phyloP scores from a whole-genome alignment of 1,284 basidiomycete genomes.

The Phenoliferia sp. region DNA sequence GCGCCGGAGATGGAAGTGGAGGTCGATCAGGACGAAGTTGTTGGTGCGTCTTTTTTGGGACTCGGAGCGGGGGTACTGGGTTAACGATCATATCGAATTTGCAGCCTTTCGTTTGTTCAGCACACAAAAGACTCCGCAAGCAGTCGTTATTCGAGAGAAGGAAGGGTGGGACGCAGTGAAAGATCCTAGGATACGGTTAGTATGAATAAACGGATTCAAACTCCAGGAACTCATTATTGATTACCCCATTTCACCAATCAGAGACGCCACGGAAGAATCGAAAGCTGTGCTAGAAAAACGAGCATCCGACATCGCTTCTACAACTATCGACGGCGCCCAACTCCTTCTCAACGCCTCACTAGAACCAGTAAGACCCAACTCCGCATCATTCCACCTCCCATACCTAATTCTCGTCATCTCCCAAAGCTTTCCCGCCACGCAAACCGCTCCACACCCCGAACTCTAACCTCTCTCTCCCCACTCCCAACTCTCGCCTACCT shows the following conservation, averaged over 20 bases:
- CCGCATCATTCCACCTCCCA: not conserved
- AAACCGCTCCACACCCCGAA: not conserved
- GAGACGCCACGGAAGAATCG: slow-evolving; percentile 16
- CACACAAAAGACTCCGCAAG: slow-evolving; percentile 9
- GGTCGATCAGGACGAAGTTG: not conserved
- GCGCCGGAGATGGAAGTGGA: not conserved
- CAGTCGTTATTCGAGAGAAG: slow-evolving; percentile 15
- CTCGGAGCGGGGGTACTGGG: not conserved
- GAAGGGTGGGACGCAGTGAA: slow-evolving; percentile 1
- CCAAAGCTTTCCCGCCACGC: not conserved
- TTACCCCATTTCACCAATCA: not conserved
- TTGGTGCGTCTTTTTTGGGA: not conserved
- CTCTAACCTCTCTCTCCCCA: not conserved
- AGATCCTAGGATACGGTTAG: slow-evolving; percentile 22
- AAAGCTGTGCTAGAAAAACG: not conserved
- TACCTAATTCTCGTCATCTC: not conserved
- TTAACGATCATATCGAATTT: not conserved
- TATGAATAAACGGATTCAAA: not conserved
- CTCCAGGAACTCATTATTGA: not conserved
- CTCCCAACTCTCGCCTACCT: slow-evolving; percentile 17
- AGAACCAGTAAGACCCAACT: slow-evolving; percentile 7
- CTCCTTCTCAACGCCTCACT: not conserved
- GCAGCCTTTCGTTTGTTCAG: slow-evolving; percentile 27
- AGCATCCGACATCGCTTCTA: not conserved
- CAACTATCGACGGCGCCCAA: slow-evolving; percentile 1